Percentiles rank a stretch among this genome's conserved stretches.
Conservation (phyloP, 805 yeast genomes). For the Yarrowia keelungensis region DNA sequence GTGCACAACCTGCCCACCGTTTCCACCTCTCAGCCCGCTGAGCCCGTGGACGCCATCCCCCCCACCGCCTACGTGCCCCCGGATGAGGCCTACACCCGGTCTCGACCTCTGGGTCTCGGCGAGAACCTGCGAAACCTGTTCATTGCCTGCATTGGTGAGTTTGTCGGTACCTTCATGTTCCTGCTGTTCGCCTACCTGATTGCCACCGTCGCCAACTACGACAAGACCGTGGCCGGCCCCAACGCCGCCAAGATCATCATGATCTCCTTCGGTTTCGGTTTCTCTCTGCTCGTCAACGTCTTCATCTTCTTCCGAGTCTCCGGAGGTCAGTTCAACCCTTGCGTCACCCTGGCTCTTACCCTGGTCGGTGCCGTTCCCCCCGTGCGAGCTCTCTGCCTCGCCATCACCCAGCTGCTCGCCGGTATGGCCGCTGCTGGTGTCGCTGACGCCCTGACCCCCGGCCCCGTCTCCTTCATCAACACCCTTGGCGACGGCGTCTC, state of each 20-base stretch:
- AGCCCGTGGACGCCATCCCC: slow-evolving; percentile 32
- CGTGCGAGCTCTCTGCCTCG: slow-evolving; percentile 69
- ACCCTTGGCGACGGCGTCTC: slow-evolving; percentile 75
- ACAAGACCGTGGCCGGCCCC: slow-evolving; percentile 53
- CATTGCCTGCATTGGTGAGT: slow-evolving; percentile 78
- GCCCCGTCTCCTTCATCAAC: slow-evolving; percentile 73
- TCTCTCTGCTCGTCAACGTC: slow-evolving; percentile 78
- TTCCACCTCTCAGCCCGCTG: slow-evolving; percentile 27
- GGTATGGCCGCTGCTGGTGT: slow-evolving; percentile 95
- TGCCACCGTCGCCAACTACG: slow-evolving; percentile 82
- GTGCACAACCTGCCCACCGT: slow-evolving; percentile 28
- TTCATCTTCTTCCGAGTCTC: slow-evolving; percentile 74
- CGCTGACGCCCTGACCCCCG: slow-evolving; percentile 85
- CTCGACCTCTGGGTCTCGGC: slow-evolving; percentile 49
- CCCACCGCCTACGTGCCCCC: slow-evolving; percentile 38
- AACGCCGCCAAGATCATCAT: slow-evolving; percentile 63
- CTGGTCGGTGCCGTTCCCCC: slow-evolving; percentile 77
- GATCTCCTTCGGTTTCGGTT: slow-evolving; percentile 88
- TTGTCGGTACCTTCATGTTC: slow-evolving; percentile 84
- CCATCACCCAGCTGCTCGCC: slow-evolving; percentile 73
- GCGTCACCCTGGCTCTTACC: slow-evolving; percentile 77
- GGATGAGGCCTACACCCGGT: slow-evolving; percentile 39
- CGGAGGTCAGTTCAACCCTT: slow-evolving; percentile 91
- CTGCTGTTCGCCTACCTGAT: slow-evolving; percentile 81
- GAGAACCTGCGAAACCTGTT: slow-evolving; percentile 64